Conservation (phyloP, 2,329 filamentous ascomycete species). For the Fonsecaea pedrosoi region DNA sequence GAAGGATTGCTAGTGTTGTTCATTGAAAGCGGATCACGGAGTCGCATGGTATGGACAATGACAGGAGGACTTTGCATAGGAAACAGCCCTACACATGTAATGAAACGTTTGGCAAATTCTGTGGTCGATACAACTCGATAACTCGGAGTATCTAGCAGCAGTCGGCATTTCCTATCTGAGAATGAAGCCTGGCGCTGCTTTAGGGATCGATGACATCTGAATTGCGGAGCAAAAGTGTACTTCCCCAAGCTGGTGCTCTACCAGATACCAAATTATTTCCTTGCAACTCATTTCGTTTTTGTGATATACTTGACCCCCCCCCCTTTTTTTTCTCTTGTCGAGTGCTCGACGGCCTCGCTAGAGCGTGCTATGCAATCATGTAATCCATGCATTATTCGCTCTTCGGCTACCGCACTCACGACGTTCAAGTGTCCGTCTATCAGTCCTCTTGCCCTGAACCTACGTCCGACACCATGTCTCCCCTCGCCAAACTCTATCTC, state of each 20-base stretch:
- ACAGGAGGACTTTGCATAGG: not conserved
- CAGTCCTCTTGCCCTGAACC: constrained; percentile 3
- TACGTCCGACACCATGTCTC: constrained; percentile 29
- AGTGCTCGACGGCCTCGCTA: constrained; percentile 5
- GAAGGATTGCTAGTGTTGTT: constrained; percentile 48
- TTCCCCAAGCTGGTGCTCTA: not conserved
- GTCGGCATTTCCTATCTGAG: not conserved
- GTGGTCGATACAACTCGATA: not conserved
- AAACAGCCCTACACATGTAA: not conserved
- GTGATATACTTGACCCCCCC: not conserved
- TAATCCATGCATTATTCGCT: constrained; percentile 27
- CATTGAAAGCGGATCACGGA: not conserved
- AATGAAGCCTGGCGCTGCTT: not conserved
- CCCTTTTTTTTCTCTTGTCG: not conserved
- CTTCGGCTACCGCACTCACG: not conserved
- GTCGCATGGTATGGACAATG: not conserved
- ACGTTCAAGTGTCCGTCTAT: not conserved
- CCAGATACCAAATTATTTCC: not conserved
- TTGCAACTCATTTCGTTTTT: not conserved
- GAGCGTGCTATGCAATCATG: constrained; percentile 36
- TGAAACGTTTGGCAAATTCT: not conserved
- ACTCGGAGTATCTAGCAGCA: not conserved
- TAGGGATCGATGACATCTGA: not conserved
- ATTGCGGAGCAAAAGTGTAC: not conserved
- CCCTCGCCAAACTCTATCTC: constrained; percentile 38